Conservation (phyloP, 2,329 filamentous ascomycete species). For the Phoma sp. region DNA sequence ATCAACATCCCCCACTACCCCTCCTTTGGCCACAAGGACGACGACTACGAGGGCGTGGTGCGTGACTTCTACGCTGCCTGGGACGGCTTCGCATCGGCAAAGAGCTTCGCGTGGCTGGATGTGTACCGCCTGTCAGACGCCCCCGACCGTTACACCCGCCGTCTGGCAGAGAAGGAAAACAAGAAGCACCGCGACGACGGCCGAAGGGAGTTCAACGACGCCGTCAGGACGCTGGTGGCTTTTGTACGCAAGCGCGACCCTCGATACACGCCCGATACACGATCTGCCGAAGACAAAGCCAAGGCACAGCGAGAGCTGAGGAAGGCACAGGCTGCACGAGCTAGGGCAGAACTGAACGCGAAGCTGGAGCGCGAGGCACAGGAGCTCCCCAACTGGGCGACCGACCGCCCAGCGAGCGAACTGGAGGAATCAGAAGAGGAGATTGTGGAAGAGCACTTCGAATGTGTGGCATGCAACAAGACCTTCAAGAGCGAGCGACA, state of each 20-base stretch:
- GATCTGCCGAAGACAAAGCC: slow-evolving; percentile 81
- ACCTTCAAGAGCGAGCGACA: slow-evolving; percentile 90
- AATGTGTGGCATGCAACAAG: slow-evolving; percentile 70
- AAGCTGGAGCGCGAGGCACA: slow-evolving; percentile 70
- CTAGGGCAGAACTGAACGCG: slow-evolving; percentile 80
- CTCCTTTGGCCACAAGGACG: slow-evolving; percentile 78
- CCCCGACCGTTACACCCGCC: slow-evolving; percentile 80
- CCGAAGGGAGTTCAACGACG: slow-evolving; percentile 88
- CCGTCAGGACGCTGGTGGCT: slow-evolving; percentile 81
- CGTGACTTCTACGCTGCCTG: slow-evolving; percentile 82
- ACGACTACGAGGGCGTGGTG: slow-evolving; percentile 77
- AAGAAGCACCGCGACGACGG: slow-evolving; percentile 81
- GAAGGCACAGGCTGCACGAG: slow-evolving; percentile 81
- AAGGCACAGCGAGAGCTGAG: slow-evolving; percentile 77
- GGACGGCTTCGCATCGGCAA: slow-evolving; percentile 81
- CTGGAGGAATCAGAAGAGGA: slow-evolving; percentile 62
- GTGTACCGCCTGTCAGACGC: slow-evolving; percentile 82
- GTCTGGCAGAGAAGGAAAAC: slow-evolving; percentile 96
- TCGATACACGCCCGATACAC: slow-evolving; percentile 76
- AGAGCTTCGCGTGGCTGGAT: slow-evolving; percentile 90
- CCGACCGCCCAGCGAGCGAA: slow-evolving; percentile 62
- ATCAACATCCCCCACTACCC: slow-evolving; percentile 72
- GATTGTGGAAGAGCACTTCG: slow-evolving; percentile 60
- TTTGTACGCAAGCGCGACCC: slow-evolving; percentile 94
- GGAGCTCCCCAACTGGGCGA: slow-evolving; percentile 77